Evolutionary conservation across 495 filamentous ascomycete genomes (phyloP), one percentile per base, ranked within the genome.

Genomic region (Penicillium daleae): DNA sequence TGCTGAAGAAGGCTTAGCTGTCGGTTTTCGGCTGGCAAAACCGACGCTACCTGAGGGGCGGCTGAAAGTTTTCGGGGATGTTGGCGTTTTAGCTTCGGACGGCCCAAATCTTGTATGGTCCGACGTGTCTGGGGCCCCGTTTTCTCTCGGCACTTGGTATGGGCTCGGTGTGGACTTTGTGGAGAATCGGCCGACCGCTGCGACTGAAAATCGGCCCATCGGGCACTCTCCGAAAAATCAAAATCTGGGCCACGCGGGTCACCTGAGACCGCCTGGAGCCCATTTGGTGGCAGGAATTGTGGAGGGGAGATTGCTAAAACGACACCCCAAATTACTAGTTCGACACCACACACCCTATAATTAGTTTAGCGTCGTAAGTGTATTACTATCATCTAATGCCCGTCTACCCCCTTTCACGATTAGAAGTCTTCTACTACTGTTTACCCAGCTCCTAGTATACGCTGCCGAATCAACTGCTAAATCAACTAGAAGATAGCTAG

Each of bases 21-120:
- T 71, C 74, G 74, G 69, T 17, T 32, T 64, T 76, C 74, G 74
- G 74, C 27, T 13, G 26, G 32, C 15, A 66, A 67, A 49, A 21
- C 66, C 66, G 58, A 54, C 19, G 17, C 49, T 7, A 52, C 29
- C 31, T 8, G 4, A 33, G 51, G 6, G 51, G 15, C 51, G 51
- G 31, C 3, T 54, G 51, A 35, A 32, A 52, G 49, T 46, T 46
- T n/a, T 21, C 8, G 3, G 19, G 42, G 19, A 24, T 15, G 22
- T 50, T 29, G 46, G 46, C 46, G 21, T 7, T 50, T 50, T 29
- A 50, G 46, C 46, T 50, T 50, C 26, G 5, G 46, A 27, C 46
- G 19, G 42, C 19, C 19, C 21, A 9, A 46, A 19, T 22, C 40
- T 21, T 13, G 13, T 39, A 17, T 39, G 35, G 35, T 46, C 48